These are phyloP conservation scores for Pichia phayaonensis DNA, from an alignment of 805 yeast genomes.

Conservation along the genomic window DNA sequence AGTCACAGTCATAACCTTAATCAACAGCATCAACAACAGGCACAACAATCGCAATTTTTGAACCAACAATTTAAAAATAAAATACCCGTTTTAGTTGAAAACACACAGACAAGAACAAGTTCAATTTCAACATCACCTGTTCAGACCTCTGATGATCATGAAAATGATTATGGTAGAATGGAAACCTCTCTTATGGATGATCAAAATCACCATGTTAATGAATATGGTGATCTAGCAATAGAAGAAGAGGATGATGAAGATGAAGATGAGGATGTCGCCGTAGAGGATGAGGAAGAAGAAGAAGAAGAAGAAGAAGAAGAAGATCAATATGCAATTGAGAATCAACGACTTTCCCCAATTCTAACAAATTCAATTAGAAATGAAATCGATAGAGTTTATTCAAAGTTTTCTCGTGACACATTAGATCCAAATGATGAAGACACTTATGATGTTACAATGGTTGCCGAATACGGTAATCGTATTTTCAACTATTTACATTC, in stretches of 20 bases:
- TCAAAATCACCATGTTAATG: background rate
- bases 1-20: background rate
- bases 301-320: conserved; percentile 19
- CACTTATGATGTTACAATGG: conserved; percentile 83
- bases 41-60: background rate
- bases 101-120: background rate
- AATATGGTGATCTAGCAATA: conserved; percentile 1
- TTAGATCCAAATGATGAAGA: conserved; percentile 78
- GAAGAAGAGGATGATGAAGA: conserved; percentile 4
- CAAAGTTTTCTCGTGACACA: conserved; percentile 39
- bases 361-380: conserved; percentile 40
- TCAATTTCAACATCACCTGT: background rate
- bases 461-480: conserved; percentile 81
- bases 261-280: conserved; percentile 10
- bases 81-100: conserved; percentile 15
- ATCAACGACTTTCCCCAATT: conserved; percentile 52
- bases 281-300: conserved; percentile 12
- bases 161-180: background rate
- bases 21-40: conserved; percentile 2
- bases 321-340: conserved; percentile 29
- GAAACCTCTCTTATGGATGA: conserved; percentile 1
- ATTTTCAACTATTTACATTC: conserved; percentile 74
- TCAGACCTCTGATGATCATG: background rate
- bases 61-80: conserved; percentile 7
- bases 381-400: conserved; percentile 45